Conservation (phyloP, 1,284 basidiomycete genomes). For the Ganoderma sinense region DNA sequence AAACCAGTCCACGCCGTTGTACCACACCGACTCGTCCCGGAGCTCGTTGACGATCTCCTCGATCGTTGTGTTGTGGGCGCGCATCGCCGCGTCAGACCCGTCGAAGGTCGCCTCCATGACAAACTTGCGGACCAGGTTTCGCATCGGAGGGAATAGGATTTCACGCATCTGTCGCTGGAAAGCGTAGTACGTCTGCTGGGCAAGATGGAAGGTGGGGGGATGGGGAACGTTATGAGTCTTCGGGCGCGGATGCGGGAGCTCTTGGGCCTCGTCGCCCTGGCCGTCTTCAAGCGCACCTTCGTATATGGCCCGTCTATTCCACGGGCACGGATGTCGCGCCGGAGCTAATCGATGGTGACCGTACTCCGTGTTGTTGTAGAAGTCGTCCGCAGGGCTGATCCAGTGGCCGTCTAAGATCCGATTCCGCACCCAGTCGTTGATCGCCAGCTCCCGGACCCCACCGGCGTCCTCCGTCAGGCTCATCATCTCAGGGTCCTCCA, state of each 20-base stretch:
- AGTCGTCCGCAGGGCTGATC: constrained; percentile 75
- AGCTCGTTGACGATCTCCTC: constrained; percentile 67
- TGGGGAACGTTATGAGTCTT: constrained; percentile 52
- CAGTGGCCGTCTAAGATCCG: constrained; percentile 78
- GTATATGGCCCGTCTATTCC: constrained; percentile 50
- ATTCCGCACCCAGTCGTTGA: constrained; percentile 75
- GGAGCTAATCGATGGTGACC: constrained; percentile 49
- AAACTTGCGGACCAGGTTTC: constrained; percentile 68
- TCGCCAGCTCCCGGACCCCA: constrained; percentile 67
- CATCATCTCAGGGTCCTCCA: constrained; percentile 67
- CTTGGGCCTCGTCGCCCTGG: constrained; percentile 36
- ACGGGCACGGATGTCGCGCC: constrained; percentile 73
- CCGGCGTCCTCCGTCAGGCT: constrained; percentile 66
- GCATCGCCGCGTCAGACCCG: constrained; percentile 50
- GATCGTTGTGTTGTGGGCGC: constrained; percentile 58
- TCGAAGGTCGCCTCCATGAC: constrained; percentile 64
- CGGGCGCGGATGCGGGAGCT: constrained; percentile 56
- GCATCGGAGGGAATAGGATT: constrained; percentile 68
- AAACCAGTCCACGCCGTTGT: constrained; percentile 71
- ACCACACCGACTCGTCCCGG: constrained; percentile 68
- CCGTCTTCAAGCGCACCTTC: constrained; percentile 39
- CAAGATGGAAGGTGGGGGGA: constrained; percentile 63
- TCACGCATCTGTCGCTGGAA: constrained; percentile 63
- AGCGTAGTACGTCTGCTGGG: constrained; percentile 63
- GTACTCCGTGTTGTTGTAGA: constrained; percentile 54